Evolutionary conservation across 371 early-diverging fungal genomes (phyloP), one percentile per base, ranked within the genome.

Genomic region (Vittaforma corneae): DNA sequence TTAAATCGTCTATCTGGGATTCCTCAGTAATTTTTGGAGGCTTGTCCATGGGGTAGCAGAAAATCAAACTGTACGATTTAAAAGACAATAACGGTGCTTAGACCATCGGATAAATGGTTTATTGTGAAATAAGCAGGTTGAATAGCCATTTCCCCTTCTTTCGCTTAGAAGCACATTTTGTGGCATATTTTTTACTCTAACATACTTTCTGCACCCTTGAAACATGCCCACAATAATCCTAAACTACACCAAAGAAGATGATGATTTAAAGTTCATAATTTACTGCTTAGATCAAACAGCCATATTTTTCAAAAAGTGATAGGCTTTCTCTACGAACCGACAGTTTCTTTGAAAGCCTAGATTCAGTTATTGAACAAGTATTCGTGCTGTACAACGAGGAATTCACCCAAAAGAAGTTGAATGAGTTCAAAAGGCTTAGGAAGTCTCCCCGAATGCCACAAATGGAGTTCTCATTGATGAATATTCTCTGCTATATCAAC

Each of bases 191-290:
- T n/a, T n/a, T n/a, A n/a, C n/a, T n/a, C n/a, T n/a, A n/a, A n/a
- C n/a, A n/a, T n/a, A n/a, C n/a, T n/a, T n/a, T n/a, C n/a, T n/a
- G n/a, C n/a, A n/a, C n/a, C n/a, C n/a, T n/a, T n/a, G n/a, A n/a
- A n/a, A n/a, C n/a, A n/a, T 42, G 42, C 56, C 24, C 34, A 6
- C n/a, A 46, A 62, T 62, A 26, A 61, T 37, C 14, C 3, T 62
- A 38, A 50, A 35, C 6, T 62, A 5, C 47, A 64, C 42, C n/a
- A 24, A 53, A 30, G 58, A 32, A 1, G 33, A 37, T 40, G 44
- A 65, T n/a, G 58, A 58, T 34, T 18, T 65, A 4, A 57, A 58
- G 16, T 65, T 65, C 40, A 30, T 59, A 3, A 20, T 44, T 2
- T 30, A 62, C 22, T 11, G 18, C 42, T 18, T 32, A 38, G 24